Conservation (phyloP, 768 basidiomycete genomes). For the Asterophora parasitica region DNA sequence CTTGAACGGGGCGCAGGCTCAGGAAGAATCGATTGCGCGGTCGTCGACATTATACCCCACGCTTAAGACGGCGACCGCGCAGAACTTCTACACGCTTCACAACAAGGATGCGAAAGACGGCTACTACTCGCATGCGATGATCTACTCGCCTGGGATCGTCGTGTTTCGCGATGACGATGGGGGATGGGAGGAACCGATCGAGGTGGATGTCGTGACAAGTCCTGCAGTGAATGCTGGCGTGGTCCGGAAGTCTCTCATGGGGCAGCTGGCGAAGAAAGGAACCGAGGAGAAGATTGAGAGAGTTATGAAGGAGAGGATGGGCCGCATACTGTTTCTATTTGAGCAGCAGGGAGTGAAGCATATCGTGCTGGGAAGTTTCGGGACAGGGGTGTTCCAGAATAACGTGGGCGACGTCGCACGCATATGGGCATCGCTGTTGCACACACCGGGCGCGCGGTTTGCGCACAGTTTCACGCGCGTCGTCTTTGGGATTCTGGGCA, state of each 20-base stretch:
- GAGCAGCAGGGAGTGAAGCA: constrained; percentile 54
- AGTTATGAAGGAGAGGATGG: constrained; percentile 70
- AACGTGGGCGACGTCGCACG: constrained; percentile 50
- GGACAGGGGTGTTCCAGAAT: constrained; percentile 76
- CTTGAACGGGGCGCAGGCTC: constrained; percentile 64
- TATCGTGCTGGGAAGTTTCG: constrained; percentile 70
- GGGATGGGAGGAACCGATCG: constrained; percentile 48
- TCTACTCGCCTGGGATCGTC: constrained; percentile 62
- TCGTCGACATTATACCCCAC: constrained; percentile 66
- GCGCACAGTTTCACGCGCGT: constrained; percentile 53
- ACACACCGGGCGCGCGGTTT: constrained; percentile 47
- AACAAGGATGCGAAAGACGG: constrained; percentile 41
- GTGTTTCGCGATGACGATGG: constrained; percentile 64
- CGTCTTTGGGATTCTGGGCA: constrained; percentile 55
- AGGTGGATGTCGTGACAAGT: constrained; percentile 64
- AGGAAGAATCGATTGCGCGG: constrained; percentile 78
- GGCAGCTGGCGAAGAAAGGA: constrained; percentile 13
- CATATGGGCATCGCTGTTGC: constrained; percentile 62
- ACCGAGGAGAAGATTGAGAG: constrained; percentile 39
- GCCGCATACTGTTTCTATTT: constrained; percentile 58
- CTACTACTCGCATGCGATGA: constrained; percentile 75
- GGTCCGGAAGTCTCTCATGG: constrained; percentile 26
- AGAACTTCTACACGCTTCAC: constrained; percentile 62
- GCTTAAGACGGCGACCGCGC: constrained; percentile 49
- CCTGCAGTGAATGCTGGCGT: constrained; percentile 70